Conservation (phyloP, 1,284 basidiomycete species). For the Malassezia brasiliensis region DNA sequence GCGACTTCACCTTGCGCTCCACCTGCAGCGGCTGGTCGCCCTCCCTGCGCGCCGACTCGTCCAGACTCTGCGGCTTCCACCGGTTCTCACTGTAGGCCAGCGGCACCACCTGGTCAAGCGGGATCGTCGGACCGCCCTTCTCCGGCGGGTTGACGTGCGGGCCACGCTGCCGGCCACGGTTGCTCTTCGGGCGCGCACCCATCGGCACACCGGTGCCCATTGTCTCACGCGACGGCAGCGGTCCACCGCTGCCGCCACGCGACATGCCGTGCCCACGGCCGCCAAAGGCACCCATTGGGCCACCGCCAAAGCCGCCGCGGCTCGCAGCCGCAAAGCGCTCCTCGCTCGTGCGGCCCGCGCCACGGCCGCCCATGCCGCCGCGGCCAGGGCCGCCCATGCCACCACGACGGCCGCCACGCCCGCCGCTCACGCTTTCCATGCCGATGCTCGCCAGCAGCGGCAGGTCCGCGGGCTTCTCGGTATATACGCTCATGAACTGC, state of each 20-base stretch:
- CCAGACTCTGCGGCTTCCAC: constrained; percentile 55
- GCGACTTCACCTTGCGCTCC: constrained; percentile 80
- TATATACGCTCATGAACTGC: constrained; percentile 92
- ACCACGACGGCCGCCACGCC: constrained; percentile 28
- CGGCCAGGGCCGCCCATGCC: constrained; percentile 32
- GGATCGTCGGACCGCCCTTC: constrained; percentile 51
- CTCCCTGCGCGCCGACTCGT: constrained; percentile 35
- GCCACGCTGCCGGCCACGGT: constrained; percentile 42
- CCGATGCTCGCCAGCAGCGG: constrained; percentile 85
- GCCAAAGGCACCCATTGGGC: constrained; percentile 42
- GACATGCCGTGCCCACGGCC: constrained; percentile 43
- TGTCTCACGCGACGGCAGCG: constrained; percentile 44
- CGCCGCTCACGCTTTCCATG: constrained; percentile 48
- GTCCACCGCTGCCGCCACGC: constrained; percentile 43
- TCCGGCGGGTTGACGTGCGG: constrained; percentile 46
- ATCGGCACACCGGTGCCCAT: constrained; percentile 45
- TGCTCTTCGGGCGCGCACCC: constrained; percentile 40
- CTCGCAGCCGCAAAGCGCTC: constrained; percentile 43
- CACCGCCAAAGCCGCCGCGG: constrained; percentile 31
- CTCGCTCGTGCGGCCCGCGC: constrained; percentile 40
- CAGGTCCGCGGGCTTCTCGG: constrained; percentile 81
- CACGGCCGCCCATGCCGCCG: constrained; percentile 31
- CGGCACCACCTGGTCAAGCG: constrained; percentile 57
- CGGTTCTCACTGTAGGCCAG: constrained; percentile 69
- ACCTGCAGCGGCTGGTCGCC: constrained; percentile 67